Percentiles rank a stretch among this genome's conserved stretches.
Conservation (phyloP, 805 yeast genomes). For the Schwanniomyces yamadae region DNA sequence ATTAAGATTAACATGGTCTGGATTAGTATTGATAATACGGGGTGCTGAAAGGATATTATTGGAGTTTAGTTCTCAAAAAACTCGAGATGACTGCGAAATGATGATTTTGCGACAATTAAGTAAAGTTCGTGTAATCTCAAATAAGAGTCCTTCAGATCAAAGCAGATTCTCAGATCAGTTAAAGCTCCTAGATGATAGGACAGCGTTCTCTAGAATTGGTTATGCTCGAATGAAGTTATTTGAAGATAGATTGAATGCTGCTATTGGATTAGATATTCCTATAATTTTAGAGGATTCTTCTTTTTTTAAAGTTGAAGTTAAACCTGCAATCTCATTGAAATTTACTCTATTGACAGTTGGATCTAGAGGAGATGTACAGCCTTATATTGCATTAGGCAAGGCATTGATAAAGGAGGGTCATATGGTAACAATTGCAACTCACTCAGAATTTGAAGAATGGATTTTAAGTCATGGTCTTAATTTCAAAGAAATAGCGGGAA, state of each 20-base stretch:
- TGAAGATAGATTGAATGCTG: constrained; percentile 62
- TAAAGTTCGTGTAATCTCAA: constrained; percentile 13
- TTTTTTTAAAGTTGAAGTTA: constrained; percentile 46
- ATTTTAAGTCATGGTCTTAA: constrained; percentile 62
- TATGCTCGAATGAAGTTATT: constrained; percentile 63
- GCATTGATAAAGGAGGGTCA: constrained; percentile 83
- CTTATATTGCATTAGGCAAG: constrained; percentile 85
- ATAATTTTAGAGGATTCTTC: constrained; percentile 68
- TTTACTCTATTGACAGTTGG: constrained; percentile 85
- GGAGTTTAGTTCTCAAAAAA: constrained; percentile 63
- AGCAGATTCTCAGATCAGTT: not conserved
- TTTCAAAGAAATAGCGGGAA: constrained; percentile 81
- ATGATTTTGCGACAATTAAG: constrained; percentile 54
- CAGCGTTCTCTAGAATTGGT: constrained; percentile 34
- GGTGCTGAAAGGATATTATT: constrained; percentile 77
- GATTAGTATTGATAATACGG: constrained; percentile 64
- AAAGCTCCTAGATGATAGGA: constrained; percentile 7
- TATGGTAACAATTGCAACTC: constrained; percentile 80
- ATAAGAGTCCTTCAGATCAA: not conserved
- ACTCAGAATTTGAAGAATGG: constrained; percentile 77
- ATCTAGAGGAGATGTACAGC: constrained; percentile 96
- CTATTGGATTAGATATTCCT: constrained; percentile 65
- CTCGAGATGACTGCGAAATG: constrained; percentile 72
- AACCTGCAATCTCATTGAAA: constrained; percentile 53
- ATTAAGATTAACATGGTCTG: constrained; percentile 63